Conservation (phyloP, 2,329 filamentous ascomycete genomes). For the Penicillium vulpinum region DNA sequence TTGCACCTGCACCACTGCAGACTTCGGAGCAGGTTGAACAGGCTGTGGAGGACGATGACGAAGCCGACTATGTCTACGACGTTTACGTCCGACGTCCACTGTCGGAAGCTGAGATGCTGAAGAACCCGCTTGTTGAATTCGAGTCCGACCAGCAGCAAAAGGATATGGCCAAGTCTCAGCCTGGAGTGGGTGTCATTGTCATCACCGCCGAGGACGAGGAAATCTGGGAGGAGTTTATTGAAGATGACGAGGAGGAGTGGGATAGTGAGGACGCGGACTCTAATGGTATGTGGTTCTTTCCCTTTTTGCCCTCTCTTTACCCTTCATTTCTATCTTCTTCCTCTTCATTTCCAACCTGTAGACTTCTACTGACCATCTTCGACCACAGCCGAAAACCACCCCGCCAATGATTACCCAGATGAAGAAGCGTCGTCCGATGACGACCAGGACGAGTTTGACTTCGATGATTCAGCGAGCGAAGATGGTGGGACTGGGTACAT, state of each 20-base stretch:
- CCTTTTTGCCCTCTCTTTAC: not conserved
- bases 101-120: constrained; percentile 34
- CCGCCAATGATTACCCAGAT: constrained; percentile 53
- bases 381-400: constrained; percentile 49
- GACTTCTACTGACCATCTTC: not conserved
- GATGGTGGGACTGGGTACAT: constrained; percentile 26
- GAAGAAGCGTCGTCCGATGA: constrained; percentile 52
- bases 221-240: constrained; percentile 58
- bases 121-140: constrained; percentile 36
- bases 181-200: constrained; percentile 44
- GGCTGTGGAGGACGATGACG: constrained; percentile 40
- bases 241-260: constrained; percentile 57
- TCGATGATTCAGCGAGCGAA: constrained; percentile 39
- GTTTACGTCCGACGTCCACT: constrained; percentile 58
- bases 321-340: not conserved
- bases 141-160: constrained; percentile 32
- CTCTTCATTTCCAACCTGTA: not conserved
- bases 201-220: constrained; percentile 49
- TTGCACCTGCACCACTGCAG: constrained; percentile 5
- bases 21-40: not conserved
- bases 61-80: constrained; percentile 62
- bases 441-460: constrained; percentile 48
- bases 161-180: constrained; percentile 32
- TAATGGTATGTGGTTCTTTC: constrained; percentile 48
- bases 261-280: constrained; percentile 64